These are phyloP conservation scores for Triticum dicoccoides DNA, from an alignment of 176 grass and related monocot genomes.

Conservation along the genomic window DNA sequence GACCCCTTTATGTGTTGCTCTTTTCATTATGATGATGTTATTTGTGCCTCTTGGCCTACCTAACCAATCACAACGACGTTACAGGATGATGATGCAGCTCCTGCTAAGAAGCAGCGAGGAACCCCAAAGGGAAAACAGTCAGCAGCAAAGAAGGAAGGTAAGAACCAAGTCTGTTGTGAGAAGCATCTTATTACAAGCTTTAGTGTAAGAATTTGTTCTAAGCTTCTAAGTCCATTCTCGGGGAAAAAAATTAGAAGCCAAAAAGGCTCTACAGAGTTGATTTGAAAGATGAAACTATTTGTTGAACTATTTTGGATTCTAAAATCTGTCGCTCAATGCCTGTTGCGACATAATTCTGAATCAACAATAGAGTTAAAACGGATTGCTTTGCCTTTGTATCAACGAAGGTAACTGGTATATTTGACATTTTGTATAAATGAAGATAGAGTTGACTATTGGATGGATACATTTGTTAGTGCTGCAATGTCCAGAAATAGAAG, in stretches of 20 bases:
- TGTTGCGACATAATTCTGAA: background rate
- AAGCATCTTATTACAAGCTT: background rate
- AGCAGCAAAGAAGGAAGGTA: background rate
- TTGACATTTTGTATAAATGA: background rate
- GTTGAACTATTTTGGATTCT: background rate
- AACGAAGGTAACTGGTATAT: background rate
- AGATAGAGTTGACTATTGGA: background rate
- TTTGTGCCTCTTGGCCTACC: background rate
- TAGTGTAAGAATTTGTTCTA: background rate
- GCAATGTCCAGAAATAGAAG: background rate
- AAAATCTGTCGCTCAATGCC: background rate
- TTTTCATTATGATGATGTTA: background rate
- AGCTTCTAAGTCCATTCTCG: background rate
- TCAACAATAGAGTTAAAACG: background rate
- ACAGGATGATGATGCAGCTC: background rate
- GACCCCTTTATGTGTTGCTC: background rate
- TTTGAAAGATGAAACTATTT: background rate
- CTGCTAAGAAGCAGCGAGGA: background rate
- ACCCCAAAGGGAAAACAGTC: background rate
- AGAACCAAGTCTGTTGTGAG: background rate
- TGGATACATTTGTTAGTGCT: background rate
- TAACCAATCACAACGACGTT: background rate
- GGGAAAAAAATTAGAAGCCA: background rate
- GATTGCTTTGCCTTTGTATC: background rate
- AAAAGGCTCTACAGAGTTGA: background rate